These are phyloP conservation scores for Rosa hybrid DNA, from an alignment of 331 rosid species.

Conservation along the genomic window DNA sequence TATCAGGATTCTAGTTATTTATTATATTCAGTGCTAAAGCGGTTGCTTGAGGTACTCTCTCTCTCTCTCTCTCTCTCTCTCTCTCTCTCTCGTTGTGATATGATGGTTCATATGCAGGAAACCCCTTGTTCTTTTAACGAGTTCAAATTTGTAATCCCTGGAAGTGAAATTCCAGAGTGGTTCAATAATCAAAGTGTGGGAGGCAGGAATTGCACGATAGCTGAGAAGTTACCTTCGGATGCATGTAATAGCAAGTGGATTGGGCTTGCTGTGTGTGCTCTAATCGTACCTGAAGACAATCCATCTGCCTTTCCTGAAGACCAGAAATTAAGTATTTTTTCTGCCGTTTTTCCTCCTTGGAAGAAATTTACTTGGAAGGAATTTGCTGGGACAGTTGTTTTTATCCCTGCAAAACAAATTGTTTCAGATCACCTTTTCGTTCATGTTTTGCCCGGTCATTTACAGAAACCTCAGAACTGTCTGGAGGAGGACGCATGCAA, in stretches of 20 bases:
- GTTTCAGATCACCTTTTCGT: background rate
- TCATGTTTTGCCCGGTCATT: no score
- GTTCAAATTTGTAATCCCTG: background rate
- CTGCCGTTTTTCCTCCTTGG: no score
- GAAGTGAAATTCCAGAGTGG: background rate
- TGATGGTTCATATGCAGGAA: no score
- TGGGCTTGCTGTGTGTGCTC: background rate
- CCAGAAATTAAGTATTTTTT: no score
- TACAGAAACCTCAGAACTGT: no score
- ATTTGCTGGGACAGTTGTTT: no score
- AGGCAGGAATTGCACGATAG: background rate
- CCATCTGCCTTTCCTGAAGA: background rate
- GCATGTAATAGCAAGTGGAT: background rate
- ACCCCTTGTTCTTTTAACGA: rapidly evolving
- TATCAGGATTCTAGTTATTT: background rate
- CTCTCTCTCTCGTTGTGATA: background rate
- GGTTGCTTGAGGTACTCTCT: background rate
- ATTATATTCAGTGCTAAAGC: background rate
- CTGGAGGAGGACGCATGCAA: no score
- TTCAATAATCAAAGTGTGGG: background rate
- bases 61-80: background rate
- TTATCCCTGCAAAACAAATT: no score
- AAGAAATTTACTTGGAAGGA: no score
- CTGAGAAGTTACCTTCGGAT: background rate
- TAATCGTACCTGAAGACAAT: background rate